Evolutionary conservation across 495 filamentous ascomycete genomes (phyloP).

Genomic region (Margaritispora aquatica): DNA sequence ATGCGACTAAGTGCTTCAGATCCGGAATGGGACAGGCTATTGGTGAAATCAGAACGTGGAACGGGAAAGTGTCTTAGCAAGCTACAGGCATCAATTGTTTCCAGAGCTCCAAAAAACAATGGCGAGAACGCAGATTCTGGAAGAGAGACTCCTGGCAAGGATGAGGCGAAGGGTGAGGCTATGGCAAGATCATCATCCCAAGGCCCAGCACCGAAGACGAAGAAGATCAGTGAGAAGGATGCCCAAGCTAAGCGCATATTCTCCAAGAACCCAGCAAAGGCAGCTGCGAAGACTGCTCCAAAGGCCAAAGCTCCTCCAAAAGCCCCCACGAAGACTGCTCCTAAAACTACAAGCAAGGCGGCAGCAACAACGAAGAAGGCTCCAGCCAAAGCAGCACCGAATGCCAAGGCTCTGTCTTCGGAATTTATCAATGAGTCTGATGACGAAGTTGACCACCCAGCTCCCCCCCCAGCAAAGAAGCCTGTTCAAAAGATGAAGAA

Average conservation of each 20-base stretch:
- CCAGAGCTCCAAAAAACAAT: slow-evolving; percentile 49
- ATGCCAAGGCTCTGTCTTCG: slow-evolving; percentile 53
- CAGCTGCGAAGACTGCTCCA: slow-evolving; percentile 32
- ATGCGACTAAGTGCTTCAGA: slow-evolving; percentile 66
- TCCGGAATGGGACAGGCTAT: slow-evolving; percentile 72
- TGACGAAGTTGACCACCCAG: slow-evolving; percentile 52
- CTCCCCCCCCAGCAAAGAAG: slow-evolving; percentile 23
- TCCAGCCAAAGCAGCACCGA: slow-evolving; percentile 43
- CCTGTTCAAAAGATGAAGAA: slow-evolving; percentile 22
- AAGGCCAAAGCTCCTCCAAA: slow-evolving; percentile 44
- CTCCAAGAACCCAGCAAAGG: slow-evolving; percentile 43
- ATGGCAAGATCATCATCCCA: slow-evolving; percentile 50
- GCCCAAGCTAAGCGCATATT: slow-evolving; percentile 55
- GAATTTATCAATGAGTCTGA: slow-evolving; percentile 75
- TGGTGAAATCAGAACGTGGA: slow-evolving; percentile 66
- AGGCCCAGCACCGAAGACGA: slow-evolving; percentile 38
- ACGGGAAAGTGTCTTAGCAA: slow-evolving; percentile 77
- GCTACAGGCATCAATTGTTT: slow-evolving; percentile 54
- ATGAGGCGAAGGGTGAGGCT: slow-evolving; percentile 43
- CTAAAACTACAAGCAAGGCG: slow-evolving; percentile 39
- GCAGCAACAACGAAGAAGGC: slow-evolving; percentile 30
- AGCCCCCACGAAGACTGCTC: slow-evolving; percentile 35
- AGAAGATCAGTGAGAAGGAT: slow-evolving; percentile 56
- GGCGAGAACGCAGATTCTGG: slow-evolving; percentile 46
- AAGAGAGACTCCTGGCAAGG: slow-evolving; percentile 24